These are phyloP conservation scores for Metschnikowia kunwiensis DNA, from an alignment of 805 yeast genomes.

Conservation along the genomic window DNA sequence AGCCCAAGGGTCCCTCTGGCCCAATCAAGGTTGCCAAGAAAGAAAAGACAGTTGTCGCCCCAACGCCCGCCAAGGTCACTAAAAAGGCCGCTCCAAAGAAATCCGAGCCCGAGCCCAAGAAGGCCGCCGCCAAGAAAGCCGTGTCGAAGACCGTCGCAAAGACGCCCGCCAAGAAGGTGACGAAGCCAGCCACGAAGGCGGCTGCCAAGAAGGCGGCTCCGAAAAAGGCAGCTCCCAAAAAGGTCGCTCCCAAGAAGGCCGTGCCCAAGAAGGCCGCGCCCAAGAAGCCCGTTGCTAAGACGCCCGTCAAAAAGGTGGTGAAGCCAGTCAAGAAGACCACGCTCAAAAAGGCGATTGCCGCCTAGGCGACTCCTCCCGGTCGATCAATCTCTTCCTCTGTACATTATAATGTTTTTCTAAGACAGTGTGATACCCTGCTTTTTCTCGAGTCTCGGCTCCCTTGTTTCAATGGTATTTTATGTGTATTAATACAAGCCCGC, in stretches of 20 bases:
- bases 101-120: conserved; percentile 6
- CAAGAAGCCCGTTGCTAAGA: conserved; percentile 9
- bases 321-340: conserved; percentile 12
- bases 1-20: conserved; percentile 90
- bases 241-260: conserved; percentile 7
- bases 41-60: conserved; percentile 17
- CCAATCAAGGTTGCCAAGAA: conserved; percentile 66
- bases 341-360: conserved; percentile 11
- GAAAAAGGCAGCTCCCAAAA: conserved; percentile 7
- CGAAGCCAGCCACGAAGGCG: conserved; percentile 6
- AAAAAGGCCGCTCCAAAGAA: conserved; percentile 11
- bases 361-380: conserved; percentile 5
- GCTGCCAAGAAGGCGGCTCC: conserved; percentile 1
- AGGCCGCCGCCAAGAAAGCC: conserved; percentile 7
- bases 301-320: conserved; percentile 7
- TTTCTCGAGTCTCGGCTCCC: conserved; percentile 4
- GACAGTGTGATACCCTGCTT: conserved; percentile 8
- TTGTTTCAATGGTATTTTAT: conserved; percentile 3
- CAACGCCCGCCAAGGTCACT: conserved; percentile 6
- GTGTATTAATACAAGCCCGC: conserved; percentile 11
- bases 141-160: conserved; percentile 5
- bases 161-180: conserved; percentile 8
- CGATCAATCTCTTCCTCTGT: conserved; percentile 10
- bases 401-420: conserved; percentile 12
- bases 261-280: conserved; percentile 11